phyloP scores from a whole-genome alignment of 805 yeast species.

The Wickerhamiella musiphila region DNA sequence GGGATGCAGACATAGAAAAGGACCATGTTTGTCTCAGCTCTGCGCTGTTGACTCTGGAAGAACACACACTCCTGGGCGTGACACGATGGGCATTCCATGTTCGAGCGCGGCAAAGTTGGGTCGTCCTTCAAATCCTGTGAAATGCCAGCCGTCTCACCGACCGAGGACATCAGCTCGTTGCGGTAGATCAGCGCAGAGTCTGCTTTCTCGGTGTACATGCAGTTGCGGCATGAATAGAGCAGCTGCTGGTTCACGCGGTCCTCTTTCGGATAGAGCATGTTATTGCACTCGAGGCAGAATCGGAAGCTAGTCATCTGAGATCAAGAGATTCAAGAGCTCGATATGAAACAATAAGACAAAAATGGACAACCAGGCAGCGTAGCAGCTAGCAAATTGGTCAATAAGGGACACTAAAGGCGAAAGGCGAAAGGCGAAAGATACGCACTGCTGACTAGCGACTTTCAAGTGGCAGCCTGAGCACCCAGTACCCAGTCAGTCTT shows the following conservation, averaged over 20 bases:
- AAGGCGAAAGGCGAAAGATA: too few species aligned
- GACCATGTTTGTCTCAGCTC: conserved; percentile 86
- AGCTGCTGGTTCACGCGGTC: conserved; percentile 63
- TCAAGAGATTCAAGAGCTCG: too few species aligned
- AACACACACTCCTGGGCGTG: conserved; percentile 81
- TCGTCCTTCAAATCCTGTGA: conserved; percentile 90
- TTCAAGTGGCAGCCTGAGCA: too few species aligned
- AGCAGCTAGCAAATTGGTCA: too few species aligned
- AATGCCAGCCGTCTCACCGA: conserved; percentile 91
- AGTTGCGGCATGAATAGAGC: conserved; percentile 84
- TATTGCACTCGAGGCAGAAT: conserved; percentile 93
- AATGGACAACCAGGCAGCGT: too few species aligned
- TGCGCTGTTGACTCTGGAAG: conserved; percentile 88
- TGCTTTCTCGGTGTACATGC: conserved; percentile 84
- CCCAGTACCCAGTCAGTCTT: too few species aligned
- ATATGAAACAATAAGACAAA: too few species aligned
- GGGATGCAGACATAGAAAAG: conserved; percentile 80
- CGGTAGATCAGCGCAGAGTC: conserved; percentile 71
- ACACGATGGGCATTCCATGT: conserved; percentile 85
- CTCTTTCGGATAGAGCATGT: conserved; percentile 95
- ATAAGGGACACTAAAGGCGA: too few species aligned
- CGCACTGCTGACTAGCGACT: too few species aligned
- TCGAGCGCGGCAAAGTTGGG: conserved; percentile 94
- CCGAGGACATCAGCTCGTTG: conserved; percentile 79
- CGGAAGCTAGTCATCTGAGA: conserved; percentile 82